Evolutionary conservation across 768 basidiomycete genomes (phyloP).

Genomic region (Auricularia auricula-judae): DNA sequence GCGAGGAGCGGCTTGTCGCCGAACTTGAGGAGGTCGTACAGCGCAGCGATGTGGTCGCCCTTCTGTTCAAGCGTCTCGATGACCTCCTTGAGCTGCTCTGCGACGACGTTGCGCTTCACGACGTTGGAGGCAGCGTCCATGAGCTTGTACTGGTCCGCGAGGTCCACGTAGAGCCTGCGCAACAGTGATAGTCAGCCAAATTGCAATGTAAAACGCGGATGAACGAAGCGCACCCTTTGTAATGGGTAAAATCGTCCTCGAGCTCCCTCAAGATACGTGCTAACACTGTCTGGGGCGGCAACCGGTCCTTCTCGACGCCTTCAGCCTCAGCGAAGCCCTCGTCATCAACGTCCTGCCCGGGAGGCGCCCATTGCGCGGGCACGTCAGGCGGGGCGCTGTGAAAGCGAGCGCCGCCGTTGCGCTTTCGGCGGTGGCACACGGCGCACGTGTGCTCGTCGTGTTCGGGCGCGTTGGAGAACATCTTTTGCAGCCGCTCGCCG

Average conservation of each 20-base stretch:
- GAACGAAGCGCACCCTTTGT: conserved; percentile 61
- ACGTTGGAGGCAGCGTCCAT: conserved; percentile 81
- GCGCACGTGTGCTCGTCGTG: conserved; percentile 63
- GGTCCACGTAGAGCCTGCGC: conserved; percentile 73
- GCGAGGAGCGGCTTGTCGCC: conserved; percentile 37
- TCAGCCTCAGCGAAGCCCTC: conserved; percentile 37
- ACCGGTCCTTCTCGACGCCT: conserved; percentile 20
- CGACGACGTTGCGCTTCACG: conserved; percentile 72
- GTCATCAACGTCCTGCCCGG: conserved; percentile 7
- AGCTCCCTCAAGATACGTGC: conserved; percentile 74
- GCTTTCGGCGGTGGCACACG: conserved; percentile 43
- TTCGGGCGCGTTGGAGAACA: conserved; percentile 73
- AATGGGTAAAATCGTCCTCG: conserved; percentile 91
- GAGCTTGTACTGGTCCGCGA: conserved; percentile 85
- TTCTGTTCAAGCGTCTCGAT: conserved; percentile 88
- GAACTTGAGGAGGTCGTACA: conserved; percentile 76
- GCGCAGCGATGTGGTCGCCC: conserved; percentile 89
- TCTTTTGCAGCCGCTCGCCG: conserved; percentile 60
- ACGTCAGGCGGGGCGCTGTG: background rate
- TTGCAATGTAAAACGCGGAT: background rate
- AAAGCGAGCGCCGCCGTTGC: background rate
- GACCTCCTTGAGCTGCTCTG: conserved; percentile 80
- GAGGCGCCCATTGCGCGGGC: background rate
- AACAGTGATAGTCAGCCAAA: background rate
- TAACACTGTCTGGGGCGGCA: conserved; percentile 84